Base-by-base conservation (phyloP, 2,329 filamentous ascomycete genomes). In the Fusarium dimerum region DNA sequence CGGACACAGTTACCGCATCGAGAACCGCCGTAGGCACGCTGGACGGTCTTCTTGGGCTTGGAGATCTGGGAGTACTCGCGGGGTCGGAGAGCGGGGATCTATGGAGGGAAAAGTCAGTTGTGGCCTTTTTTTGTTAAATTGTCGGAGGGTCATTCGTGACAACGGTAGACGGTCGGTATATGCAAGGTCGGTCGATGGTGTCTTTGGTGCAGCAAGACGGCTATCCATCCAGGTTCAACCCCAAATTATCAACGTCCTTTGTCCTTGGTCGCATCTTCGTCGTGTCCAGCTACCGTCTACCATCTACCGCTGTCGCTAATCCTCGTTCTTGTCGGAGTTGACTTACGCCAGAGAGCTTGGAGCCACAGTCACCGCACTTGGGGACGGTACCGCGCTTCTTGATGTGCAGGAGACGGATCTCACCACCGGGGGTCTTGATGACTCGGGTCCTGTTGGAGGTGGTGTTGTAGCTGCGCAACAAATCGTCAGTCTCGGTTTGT, bases 351-450 rank as follows among this genome's bases (percentile, higher is more conserved):
- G 91, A 86, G 73, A 99, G 89, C 84, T 97, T 97, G 82, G 86
- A 86, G 74, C 94, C 94, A 76, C 95, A 99, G 85, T 99, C 94
- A 85, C 95, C 90, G 77, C 94, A 99, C 86, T 99, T 99, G 75
- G 94, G 94, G 64, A 92, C 89, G 76, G 92, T 96, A 70, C 92
- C 94, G 78, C 88, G 90, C 91, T 99, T 99, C 90, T 97, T 97
- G 84, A 97, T 92, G 88, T 99, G 93, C 71, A 97, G 89, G 76
- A 96, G 88, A 77, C 94, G 88, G 73, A 96, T 87, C 77, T 93
- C 86, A 77, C 94, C 94, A 78, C 94, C 95, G 68, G 95, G 94
- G 67, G 94, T 99, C 86, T 94, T 94, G 79, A 96, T 78, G 73
- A 95, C 84, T 76, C 94, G 89, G 77, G 94, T 93, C 80, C 92